These are phyloP conservation scores for Tulasnella sp. DNA, from an alignment of 768 basidiomycete genomes.

Conservation along the genomic window DNA sequence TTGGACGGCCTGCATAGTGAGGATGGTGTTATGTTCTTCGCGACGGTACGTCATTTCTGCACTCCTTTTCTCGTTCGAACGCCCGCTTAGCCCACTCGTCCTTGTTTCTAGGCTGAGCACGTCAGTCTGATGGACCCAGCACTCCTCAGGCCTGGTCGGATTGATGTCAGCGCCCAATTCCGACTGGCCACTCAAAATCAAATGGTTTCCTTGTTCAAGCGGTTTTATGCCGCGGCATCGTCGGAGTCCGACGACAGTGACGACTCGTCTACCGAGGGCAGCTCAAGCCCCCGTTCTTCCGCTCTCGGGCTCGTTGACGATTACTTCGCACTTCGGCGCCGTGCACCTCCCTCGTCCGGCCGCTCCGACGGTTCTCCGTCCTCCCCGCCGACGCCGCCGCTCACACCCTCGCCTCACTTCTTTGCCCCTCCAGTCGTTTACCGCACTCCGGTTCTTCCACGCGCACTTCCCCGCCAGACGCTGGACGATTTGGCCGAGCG, in stretches of 20 bases:
- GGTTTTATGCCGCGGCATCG: constrained; percentile 52
- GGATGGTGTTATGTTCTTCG: constrained; percentile 64
- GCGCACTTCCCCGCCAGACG: background rate
- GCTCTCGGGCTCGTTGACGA: no score
- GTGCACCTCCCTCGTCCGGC: background rate
- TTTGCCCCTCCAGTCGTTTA: background rate
- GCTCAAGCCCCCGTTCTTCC: background rate
- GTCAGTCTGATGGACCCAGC: constrained; percentile 60
- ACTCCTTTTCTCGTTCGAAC: no score
- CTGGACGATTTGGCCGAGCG: constrained; percentile 44
- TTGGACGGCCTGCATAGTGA: constrained; percentile 64
- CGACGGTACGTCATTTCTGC: constrained; percentile 44
- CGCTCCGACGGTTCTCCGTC: background rate
- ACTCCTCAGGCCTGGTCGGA: constrained; percentile 59
- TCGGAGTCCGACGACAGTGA: no score
- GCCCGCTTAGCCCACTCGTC: no score
- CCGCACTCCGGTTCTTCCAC: constrained; percentile 20
- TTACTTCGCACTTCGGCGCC: background rate
- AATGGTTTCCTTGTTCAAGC: constrained; percentile 52
- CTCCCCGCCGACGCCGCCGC: background rate
- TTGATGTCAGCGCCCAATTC: constrained; percentile 59
- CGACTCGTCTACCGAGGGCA: background rate
- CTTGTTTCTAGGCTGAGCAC: constrained; percentile 42
- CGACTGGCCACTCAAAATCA: constrained; percentile 53
- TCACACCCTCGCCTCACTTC: background rate